phyloP scores from a whole-genome alignment of 176 grass and related monocot species.

The Zoysia pacifica region DNA sequence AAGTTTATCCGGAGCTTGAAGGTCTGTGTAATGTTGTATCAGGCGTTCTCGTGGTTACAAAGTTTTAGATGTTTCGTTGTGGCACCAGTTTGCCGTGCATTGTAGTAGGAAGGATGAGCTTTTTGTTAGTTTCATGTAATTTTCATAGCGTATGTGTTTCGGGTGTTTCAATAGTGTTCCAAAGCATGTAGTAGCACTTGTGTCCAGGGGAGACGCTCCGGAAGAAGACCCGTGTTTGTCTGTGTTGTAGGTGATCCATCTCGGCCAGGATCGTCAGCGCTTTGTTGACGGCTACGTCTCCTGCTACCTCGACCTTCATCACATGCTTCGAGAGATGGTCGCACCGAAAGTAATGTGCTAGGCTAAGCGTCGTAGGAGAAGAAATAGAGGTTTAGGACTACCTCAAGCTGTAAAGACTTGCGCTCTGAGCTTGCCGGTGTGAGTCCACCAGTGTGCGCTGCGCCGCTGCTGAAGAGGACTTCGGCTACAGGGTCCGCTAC shows the following conservation, averaged over 20 bases:
- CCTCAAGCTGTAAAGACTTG: conserved; percentile 1
- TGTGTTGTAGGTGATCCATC: conserved; percentile 43
- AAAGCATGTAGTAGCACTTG: conserved; percentile 29
- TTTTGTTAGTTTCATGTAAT: not conserved
- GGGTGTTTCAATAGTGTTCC: not conserved
- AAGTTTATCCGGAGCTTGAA: conserved; percentile 41
- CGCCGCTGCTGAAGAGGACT: conserved; percentile 65
- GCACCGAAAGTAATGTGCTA: conserved; percentile 20
- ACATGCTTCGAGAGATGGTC: conserved; percentile 45
- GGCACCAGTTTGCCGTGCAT: conserved; percentile 56
- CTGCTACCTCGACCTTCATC: conserved; percentile 29
- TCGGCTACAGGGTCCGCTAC: conserved; percentile 31
- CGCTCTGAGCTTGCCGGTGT: conserved; percentile 59
- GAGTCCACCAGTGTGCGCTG: conserved; percentile 77
- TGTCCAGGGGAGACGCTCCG: conserved; percentile 63
- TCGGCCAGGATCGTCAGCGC: conserved; percentile 48
- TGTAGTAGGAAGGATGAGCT: not conserved
- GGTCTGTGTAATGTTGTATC: conserved; percentile 49
- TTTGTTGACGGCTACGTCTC: conserved; percentile 33
- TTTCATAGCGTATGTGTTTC: not conserved
- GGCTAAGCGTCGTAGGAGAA: not conserved
- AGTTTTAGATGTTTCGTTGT: conserved; percentile 36
- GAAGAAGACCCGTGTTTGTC: conserved; percentile 60
- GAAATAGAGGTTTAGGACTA: too few species aligned
- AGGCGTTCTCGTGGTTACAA: conserved; percentile 36